Evolutionary conservation across 305 asterid genomes (phyloP), one percentile per base, ranked within the genome.

Genomic region (Fraxinus latifolia): DNA sequence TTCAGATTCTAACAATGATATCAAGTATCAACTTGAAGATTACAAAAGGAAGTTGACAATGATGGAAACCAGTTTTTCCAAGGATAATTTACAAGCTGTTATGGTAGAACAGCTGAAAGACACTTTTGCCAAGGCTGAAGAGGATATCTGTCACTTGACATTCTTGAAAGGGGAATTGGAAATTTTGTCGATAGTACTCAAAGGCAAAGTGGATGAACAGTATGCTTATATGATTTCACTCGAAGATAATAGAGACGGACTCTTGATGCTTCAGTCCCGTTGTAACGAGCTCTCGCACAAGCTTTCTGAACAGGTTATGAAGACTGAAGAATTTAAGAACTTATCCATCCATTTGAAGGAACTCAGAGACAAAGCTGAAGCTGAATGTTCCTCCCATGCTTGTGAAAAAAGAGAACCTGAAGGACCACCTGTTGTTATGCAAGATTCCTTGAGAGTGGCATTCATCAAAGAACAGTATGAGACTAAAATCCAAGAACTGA

Each of bases 381-480:
- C 97, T 72, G 98, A 93, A 85, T 89, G 87, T 79, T 83, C 65
- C 50, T 82, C 79, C 74, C 83, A 71, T 76, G 88, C 86, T 82
- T 83, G 87, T 8, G 97, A 91, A 78, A 93, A 86, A 84, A 82
- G 90, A 91, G 98, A 91, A 82, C 81, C 90, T n/a, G 98, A 90
- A 84, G 91, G 88, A 76, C 90, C 86, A 19, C 82, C 95, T 19
- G 85, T 91, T 19, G 85, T 91, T 33, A 82, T 81, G 62, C 97
- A 93, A 79, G 99, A 96, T 80, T 92, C 99, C 11, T 84, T 96
- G 89, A 87, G 99, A 74, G 86, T 96, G 9, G 99, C 97, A 4
- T 96, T 96, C 87, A 93, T 96, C 32, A 95, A 96, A 82, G 98
- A 96, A 79, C 99, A 95, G 82, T 95, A 90, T 77, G 96, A 95